Conservation (phyloP, 495 filamentous ascomycete genomes). For the Trichoderma reesei region DNA sequence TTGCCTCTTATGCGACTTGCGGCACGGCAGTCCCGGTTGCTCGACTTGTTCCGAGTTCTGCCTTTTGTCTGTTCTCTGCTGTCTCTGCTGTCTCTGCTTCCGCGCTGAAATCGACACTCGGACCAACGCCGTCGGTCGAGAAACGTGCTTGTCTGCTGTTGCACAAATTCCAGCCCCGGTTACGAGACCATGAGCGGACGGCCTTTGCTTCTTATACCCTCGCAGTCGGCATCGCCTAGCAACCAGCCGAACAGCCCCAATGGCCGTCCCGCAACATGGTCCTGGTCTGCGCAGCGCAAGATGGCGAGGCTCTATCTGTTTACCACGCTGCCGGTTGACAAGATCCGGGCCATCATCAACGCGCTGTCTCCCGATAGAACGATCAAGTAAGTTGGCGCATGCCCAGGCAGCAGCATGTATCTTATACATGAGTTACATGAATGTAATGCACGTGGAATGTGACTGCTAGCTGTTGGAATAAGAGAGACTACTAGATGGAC, state of each 20-base stretch:
- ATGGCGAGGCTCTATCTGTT: slow-evolving; percentile 36
- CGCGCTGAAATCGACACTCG: not conserved
- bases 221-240: not conserved
- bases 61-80: no score
- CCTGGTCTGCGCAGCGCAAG: slow-evolving; percentile 31
- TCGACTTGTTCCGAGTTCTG: no score
- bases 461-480: no score
- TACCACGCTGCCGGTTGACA: slow-evolving; percentile 32
- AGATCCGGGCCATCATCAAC: slow-evolving; percentile 19
- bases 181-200: not conserved
- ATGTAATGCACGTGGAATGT: no score
- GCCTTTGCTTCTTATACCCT: not conserved
- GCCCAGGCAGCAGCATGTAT: no score
- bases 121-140: not conserved
- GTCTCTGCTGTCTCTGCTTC: no score
- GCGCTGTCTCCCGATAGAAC: slow-evolving; percentile 12
- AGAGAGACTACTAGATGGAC: no score
- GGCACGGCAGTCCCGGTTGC: not conserved
- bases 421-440: no score
- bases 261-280: slow-evolving; percentile 37
- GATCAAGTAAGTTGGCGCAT: slow-evolving; percentile 9
- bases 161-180: no score
- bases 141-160: no score
- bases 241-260: slow-evolving; percentile 16
- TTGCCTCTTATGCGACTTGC: not conserved